Base-by-base conservation (phyloP, 139 green algal species). In the Edaphochlamys debaryana region DNA sequence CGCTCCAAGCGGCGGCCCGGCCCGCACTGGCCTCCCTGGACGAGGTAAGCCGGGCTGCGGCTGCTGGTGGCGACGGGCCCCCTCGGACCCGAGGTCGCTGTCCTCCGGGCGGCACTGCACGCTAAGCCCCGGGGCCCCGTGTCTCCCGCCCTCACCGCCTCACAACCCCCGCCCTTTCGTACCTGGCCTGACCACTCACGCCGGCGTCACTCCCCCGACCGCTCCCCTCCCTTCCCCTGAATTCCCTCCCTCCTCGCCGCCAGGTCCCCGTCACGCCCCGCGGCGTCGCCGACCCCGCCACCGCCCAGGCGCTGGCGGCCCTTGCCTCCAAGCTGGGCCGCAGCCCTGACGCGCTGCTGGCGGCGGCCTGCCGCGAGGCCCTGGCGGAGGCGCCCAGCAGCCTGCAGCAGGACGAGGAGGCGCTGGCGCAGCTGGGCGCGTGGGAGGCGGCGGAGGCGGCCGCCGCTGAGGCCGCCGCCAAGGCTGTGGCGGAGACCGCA, bases 401-500 rank as follows among this genome's bases (percentile, higher is more conserved):
- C 17, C 72, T 87, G 42, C 11, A 45, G 36, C 63, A 67, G 0
- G 82, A 87, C 45, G 82, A 84, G 67, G 66, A 48, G 27, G 48
- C 78, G 27, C 66, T 84, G 36, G 52, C 40, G 36, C 66, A 84
- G 66, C 66, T 84, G 25, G 42, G 3, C 37, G 45, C 34, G 4
- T 82, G 76, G 76, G 42, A 82, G 34, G 62, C 20, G 58, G 50
- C 70, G 2, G 48, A 32, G 48, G 70, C 48, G 70, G 70, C 32
- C 0, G 50, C 30, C 34, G 32, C 50, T 29, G 30, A 9, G 60
- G 58, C 58, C 25, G 11, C 27, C 4, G 58, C 19, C 58, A 34
- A 30, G 20, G 27, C 19, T 6, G 60, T 25, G 27, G 60, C n/a
- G n/a, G 60, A 32, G 27, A 27, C 25, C 3, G n/a, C n/a, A n/a